Evolutionary conservation across 768 basidiomycete genomes (phyloP), one percentile per base, ranked within the genome.

Genomic region (Coprinopsis cinerea): DNA sequence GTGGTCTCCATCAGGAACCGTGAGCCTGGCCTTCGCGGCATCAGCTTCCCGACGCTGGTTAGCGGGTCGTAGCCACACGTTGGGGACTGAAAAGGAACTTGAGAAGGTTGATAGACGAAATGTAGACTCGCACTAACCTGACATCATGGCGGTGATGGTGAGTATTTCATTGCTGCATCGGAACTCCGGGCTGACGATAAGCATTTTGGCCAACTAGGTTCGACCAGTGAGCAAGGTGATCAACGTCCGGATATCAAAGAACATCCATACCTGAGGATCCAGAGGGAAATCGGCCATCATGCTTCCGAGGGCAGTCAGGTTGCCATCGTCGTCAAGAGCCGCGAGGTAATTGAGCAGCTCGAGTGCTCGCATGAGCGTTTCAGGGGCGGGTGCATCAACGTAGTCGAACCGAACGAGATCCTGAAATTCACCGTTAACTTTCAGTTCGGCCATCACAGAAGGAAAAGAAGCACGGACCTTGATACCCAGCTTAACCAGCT

Each of bases 261-360:
- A 32, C 7, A 39, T 18, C 6, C 74, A 32, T 56, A 88, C 89
- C 75, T 94, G 94, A 34, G 95, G 96, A 65, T 98, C 96, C n/a
- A 99, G 77, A 11, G 95, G 96, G 74, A 98, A 98, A 58, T 97
- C 92, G 0, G 96, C 95, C 95, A 98, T 97, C 53, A 92, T 85
- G 30, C 69, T 73, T 3, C 96, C 96, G 6, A 98, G 70, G 0
- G 82, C 67, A 0, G 96, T 98, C 50, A 99, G 65, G 45, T 91
- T 82, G 10, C 96, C 94, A 2, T 96, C 92, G 57, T 97, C 93
- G 60, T 98, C 92, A 53, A 99, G 72, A 1, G 94, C 95, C 4
- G 86, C 82, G 37, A 98, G 76, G 65, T 84, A 95, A 61, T 98
- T 95, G 41, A 99, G 75, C 28, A 97, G 68, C 64, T 98, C 96